phyloP scores from a whole-genome alignment of 2,329 filamentous ascomycete genomes.

The Dothideomycetes sp. region DNA sequence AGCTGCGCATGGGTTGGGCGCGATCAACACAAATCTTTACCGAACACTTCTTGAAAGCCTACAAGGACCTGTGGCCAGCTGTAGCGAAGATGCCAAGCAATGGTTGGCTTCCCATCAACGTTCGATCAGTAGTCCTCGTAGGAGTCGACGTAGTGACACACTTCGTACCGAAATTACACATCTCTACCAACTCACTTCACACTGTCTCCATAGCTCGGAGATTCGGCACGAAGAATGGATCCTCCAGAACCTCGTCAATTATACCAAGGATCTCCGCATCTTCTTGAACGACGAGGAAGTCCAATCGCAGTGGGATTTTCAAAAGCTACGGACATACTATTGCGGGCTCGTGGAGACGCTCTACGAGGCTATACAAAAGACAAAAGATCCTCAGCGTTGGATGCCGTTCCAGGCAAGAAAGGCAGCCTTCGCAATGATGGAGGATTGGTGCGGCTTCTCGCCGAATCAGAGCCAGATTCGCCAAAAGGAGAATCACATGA shows the following conservation, averaged over 20 bases:
- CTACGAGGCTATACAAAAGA: constrained; percentile 81
- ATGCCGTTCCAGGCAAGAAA: constrained; percentile 96
- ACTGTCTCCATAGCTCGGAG: constrained; percentile 69
- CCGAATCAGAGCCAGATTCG: constrained; percentile 78
- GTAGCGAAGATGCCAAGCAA: constrained; percentile 78
- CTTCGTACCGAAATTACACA: constrained; percentile 91
- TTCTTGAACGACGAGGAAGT: constrained; percentile 93
- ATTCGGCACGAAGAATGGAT: constrained; percentile 75
- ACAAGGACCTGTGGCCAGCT: constrained; percentile 73
- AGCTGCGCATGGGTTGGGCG: constrained; percentile 82
- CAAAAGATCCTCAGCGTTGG: constrained; percentile 78
- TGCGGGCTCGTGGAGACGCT: constrained; percentile 88
- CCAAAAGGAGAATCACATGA: constrained; percentile 75
- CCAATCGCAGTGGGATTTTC: constrained; percentile 89
- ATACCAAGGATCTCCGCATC: constrained; percentile 83
- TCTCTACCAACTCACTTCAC: constrained; percentile 86
- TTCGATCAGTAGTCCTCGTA: constrained; percentile 67
- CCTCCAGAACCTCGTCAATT: constrained; percentile 74
- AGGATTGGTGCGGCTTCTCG: constrained; percentile 97
- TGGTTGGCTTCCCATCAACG: constrained; percentile 68
- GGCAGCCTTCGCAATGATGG: constrained; percentile 92
- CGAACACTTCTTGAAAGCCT: constrained; percentile 81
- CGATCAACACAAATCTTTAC: constrained; percentile 91
- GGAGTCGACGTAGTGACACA: constrained; percentile 74
- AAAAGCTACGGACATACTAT: constrained; percentile 83